Base-by-base conservation (phyloP, 805 yeast species). In the Phaffomyces opuntiae region DNA sequence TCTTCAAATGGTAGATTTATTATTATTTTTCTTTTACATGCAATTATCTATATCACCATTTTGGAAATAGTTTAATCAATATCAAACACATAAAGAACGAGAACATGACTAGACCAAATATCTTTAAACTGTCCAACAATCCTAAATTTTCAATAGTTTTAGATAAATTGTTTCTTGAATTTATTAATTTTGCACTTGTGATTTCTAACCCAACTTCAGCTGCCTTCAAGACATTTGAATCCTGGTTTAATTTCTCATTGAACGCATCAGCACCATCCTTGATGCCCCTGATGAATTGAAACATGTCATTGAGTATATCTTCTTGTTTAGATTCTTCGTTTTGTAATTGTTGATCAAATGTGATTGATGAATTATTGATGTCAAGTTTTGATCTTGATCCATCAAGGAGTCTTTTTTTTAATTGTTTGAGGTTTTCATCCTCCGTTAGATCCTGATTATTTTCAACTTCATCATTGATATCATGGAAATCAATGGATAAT, bases 181-280 rank as follows among this genome's bases (percentile, higher is more conserved):
- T 53, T 51, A 52, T 17, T 57, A 70, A 42, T 46, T 68, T 66
- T 31, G 49, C 58, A 4, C 70, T 61, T 2, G 74, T 68, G 1
- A 62, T 64, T 36, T 66, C 67, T 6, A 70, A 50, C 9, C 74
- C 74, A 13, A 65, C 60, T 46, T 68, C 73, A 2, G 74, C 72
- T 6, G 73, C 73, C 19, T 63, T 61, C 11, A 70, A 38, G 1
- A 67, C 64, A 38, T 63, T 66, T 36, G 62, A 53, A 47, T 68
- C 74, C 41, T 68, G 65, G 17, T 64, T 61, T 36, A 70, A 48
- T 19, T 69, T 70, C 39, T 58, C 60, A 48, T 66, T 67, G 47
- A 70, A 70, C 3, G 69, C 71, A 35, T 62, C 55, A 0, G 74
- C 72, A 38, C 70, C 72, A 26, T 63, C 63, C 50, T 59, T 68